These are phyloP conservation scores for Pythium volutum DNA, from an alignment of 352 stramenopile species.

Conservation along the genomic window DNA sequence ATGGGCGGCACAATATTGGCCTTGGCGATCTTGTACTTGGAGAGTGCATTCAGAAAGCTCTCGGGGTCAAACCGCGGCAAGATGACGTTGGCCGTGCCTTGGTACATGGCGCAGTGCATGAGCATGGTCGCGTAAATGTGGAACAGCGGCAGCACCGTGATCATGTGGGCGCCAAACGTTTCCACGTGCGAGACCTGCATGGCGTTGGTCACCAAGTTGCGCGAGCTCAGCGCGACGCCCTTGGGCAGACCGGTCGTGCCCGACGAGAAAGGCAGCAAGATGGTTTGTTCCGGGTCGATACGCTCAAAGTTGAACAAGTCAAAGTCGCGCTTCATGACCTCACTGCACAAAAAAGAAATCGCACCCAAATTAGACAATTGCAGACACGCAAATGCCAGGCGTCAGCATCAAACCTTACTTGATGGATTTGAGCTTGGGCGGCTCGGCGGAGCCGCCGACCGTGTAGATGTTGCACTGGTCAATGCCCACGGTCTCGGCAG, in stretches of 20 bases:
- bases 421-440: slow-evolving; percentile 38
- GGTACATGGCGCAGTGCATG: slow-evolving; percentile 77
- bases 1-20: slow-evolving; percentile 87
- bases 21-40: slow-evolving; percentile 43
- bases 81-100: slow-evolving; percentile 81
- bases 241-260: slow-evolving; percentile 92
- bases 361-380: too few species aligned
- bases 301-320: slow-evolving; percentile 45
- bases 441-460: slow-evolving; percentile 29
- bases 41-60: slow-evolving; percentile 82
- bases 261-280: slow-evolving; percentile 90
- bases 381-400: too few species aligned
- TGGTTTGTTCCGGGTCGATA: slow-evolving; percentile 49
- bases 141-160: slow-evolving; percentile 91
- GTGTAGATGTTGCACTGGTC: slow-evolving; percentile 44
- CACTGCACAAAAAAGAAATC: too few species aligned
- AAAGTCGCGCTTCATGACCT: slow-evolving; percentile 36
- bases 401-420: too few species aligned
- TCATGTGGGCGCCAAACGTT: slow-evolving; percentile 40
- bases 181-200: slow-evolving; percentile 76
- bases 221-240: slow-evolving; percentile 69
- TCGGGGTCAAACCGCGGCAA: slow-evolving; percentile 89
- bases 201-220: slow-evolving; percentile 90
- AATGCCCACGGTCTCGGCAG: slow-evolving; percentile 29
- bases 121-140: slow-evolving; percentile 93